Conservation (phyloP, 768 basidiomycete genomes). For the Suillus subaureus region DNA sequence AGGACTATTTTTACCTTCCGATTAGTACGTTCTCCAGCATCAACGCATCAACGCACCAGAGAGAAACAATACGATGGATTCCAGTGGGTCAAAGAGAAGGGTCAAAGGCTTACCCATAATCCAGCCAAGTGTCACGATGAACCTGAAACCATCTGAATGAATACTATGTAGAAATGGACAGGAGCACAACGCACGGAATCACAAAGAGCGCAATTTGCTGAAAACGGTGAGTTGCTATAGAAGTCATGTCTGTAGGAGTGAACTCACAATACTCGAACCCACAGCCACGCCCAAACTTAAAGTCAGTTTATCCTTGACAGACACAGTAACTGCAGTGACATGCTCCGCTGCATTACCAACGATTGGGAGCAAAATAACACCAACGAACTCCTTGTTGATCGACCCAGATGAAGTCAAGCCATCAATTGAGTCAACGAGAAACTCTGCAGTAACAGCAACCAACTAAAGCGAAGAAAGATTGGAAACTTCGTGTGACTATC, state of each 20-base stretch:
- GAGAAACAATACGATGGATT: slow-evolving; percentile 46
- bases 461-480: slow-evolving; percentile 33
- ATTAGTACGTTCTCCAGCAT: neutral
- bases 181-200: slow-evolving; percentile 48
- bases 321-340: slow-evolving; percentile 88
- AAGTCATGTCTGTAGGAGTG: neutral
- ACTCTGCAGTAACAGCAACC: slow-evolving; percentile 60
- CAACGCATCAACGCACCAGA: slow-evolving; percentile 18
- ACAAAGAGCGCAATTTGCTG: slow-evolving; percentile 78
- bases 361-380: slow-evolving; percentile 86
- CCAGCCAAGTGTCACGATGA: slow-evolving; percentile 82
- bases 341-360: slow-evolving; percentile 93
- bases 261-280: slow-evolving; percentile 75
- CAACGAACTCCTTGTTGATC: slow-evolving; percentile 83
- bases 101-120: slow-evolving; percentile 76
- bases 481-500: neutral
- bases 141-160: slow-evolving; percentile 38
- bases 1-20: slow-evolving; percentile 47
- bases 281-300: slow-evolving; percentile 90
- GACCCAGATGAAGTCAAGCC: slow-evolving; percentile 59
- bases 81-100: slow-evolving; percentile 85
- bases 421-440: slow-evolving; percentile 79
- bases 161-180: slow-evolving; percentile 1
- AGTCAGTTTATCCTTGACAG: slow-evolving; percentile 87
- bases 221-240: neutral